phyloP scores from a whole-genome alignment of 2,329 filamentous ascomycete species.

The Trichoderma atroviride region DNA sequence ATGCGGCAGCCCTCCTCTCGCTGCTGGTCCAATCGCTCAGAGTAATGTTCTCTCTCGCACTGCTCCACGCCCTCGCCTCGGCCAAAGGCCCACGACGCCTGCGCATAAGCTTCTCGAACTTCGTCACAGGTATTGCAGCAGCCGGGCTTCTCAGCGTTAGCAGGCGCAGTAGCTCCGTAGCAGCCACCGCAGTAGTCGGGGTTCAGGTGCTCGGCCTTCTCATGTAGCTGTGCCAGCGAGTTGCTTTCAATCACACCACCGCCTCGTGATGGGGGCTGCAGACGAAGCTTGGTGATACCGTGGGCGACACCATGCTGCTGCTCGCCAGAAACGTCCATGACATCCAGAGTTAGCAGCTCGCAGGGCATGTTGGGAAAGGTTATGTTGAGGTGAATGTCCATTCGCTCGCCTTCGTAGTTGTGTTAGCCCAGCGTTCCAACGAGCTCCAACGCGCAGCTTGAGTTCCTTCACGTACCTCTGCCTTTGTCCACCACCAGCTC shows the following conservation, averaged over 20 bases:
- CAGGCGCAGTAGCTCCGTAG: constrained; percentile 79
- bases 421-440: background rate
- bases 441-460: background rate
- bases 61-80: constrained; percentile 91
- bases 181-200: constrained; percentile 92
- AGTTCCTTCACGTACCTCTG: constrained; percentile 64
- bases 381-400: constrained; percentile 98
- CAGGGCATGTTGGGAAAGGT: constrained; percentile 93
- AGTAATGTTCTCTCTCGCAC: constrained; percentile 92
- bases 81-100: constrained; percentile 90
- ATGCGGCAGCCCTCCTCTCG: constrained; percentile 91
- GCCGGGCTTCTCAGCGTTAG: constrained; percentile 73
- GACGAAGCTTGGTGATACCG: constrained; percentile 86
- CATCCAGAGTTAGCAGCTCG: constrained; percentile 92
- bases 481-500: constrained; percentile 97
- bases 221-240: constrained; percentile 66
- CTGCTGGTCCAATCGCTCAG: constrained; percentile 83
- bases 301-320: constrained; percentile 93
- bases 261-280: constrained; percentile 72
- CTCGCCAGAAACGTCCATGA: constrained; percentile 98
- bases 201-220: constrained; percentile 76
- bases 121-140: constrained; percentile 98
- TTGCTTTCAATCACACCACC: constrained; percentile 73
- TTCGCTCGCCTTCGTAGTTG: constrained; percentile 76
- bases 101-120: constrained; percentile 90